These are phyloP conservation scores for Backusella parvicylindrica DNA, from an alignment of 192 early-diverging fungal species.

Conservation along the genomic window DNA sequence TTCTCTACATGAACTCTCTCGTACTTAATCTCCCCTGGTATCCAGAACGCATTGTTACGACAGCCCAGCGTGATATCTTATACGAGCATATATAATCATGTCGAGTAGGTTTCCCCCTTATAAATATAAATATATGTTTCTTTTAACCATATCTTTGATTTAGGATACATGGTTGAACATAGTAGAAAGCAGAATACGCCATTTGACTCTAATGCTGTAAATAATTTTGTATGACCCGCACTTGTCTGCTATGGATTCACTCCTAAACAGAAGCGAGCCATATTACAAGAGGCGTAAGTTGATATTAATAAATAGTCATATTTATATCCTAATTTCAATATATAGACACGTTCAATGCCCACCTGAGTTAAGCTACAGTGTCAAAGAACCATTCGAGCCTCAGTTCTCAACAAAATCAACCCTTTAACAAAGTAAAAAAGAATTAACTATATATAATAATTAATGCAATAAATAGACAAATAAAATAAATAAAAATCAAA, in stretches of 20 bases:
- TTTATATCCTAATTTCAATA: not conserved
- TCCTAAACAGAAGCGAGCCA: not conserved
- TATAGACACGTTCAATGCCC: not conserved
- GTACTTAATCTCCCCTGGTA: not conserved
- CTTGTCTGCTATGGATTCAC: conserved; percentile 1
- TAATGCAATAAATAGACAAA: too few relatives aligned
- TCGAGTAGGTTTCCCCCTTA: not conserved
- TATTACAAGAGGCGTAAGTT: not conserved
- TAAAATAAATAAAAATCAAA: too few relatives aligned
- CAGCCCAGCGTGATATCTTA: not conserved
- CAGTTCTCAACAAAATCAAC: too few relatives aligned
- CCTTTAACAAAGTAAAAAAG: too few relatives aligned
- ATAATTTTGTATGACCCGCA: not conserved
- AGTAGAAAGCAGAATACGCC: not conserved
- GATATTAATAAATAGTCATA: not conserved
- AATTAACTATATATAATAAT: too few relatives aligned
- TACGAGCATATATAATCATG: not conserved
- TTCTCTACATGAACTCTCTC: not conserved
- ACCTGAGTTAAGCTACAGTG: not conserved
- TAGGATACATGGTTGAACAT: not conserved
- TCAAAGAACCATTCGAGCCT: too few relatives aligned
- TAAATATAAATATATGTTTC: not conserved
- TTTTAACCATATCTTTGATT: not conserved
- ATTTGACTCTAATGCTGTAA: not conserved
- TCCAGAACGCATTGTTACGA: not conserved